phyloP scores from a whole-genome alignment of 108 stramenopile species.

The Fragilariopsis cylindrus region DNA sequence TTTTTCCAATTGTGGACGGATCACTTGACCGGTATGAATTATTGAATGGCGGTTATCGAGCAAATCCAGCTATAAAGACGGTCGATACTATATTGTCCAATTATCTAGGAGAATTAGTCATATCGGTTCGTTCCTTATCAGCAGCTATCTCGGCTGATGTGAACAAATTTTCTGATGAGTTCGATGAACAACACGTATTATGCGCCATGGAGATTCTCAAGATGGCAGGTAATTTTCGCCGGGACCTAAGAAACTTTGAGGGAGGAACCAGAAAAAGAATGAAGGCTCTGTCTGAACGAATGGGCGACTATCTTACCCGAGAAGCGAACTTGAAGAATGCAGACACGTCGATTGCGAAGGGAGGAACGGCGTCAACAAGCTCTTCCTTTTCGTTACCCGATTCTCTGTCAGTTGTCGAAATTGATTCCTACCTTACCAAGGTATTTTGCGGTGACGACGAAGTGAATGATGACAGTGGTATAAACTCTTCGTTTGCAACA shows the following conservation, averaged over 20 bases:
- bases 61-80: conserved; percentile 41
- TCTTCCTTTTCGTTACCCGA: conserved; percentile 57
- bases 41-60: conserved; percentile 74
- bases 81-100: conserved; percentile 65
- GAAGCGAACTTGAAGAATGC: conserved; percentile 34
- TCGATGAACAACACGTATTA: conserved; percentile 80
- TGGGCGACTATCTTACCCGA: conserved; percentile 31
- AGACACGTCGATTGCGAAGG: background rate
- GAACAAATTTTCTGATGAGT: conserved; percentile 38
- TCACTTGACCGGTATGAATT: conserved; percentile 74
- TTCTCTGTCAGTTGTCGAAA: conserved; percentile 63
- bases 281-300: conserved; percentile 45
- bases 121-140: conserved; percentile 54
- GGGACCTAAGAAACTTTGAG: conserved; percentile 57
- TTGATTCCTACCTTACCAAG: conserved; percentile 71
- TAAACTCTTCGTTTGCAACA: conserved; percentile 34
- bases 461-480: background rate
- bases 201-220: conserved; percentile 77
- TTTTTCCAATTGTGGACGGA: conserved; percentile 73
- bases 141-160: conserved; percentile 54
- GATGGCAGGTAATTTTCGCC: conserved; percentile 64
- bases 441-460: conserved; percentile 49
- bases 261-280: conserved; percentile 57
- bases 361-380: background rate
- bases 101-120: conserved; percentile 69